Percentiles rank a stretch among this genome's conserved stretches.
Evolutionary conservation across 1,284 basidiomycete genomes (phyloP).

Genomic region (Xerocomus minutiporus): DNA sequence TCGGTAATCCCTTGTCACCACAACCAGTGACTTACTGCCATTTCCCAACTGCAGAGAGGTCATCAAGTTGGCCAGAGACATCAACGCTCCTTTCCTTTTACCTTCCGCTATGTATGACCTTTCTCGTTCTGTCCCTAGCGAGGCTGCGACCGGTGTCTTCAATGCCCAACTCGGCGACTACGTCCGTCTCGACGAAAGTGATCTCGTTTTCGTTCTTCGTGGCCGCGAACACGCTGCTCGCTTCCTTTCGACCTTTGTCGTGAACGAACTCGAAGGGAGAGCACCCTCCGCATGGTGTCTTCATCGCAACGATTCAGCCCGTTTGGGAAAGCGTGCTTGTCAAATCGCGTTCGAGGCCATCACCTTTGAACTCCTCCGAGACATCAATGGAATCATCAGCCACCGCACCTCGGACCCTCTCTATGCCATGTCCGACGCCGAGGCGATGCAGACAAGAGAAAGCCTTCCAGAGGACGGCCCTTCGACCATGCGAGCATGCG

Average conservation of each 20-base stretch:
- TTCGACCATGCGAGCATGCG: conserved; percentile 54
- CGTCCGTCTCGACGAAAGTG: conserved; percentile 42
- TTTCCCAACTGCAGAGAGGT: conserved; percentile 35
- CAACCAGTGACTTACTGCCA: conserved; percentile 17
- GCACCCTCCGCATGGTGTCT: conserved; percentile 47
- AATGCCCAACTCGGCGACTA: conserved; percentile 22
- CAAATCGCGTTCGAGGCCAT: conserved; percentile 66
- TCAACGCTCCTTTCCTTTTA: conserved; percentile 35
- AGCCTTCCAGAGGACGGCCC: conserved; percentile 41
- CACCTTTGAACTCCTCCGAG: conserved; percentile 65
- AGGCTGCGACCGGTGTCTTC: conserved; percentile 35
- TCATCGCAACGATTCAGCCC: conserved; percentile 43
- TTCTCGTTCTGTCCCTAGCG: conserved; percentile 45
- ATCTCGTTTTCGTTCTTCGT: conserved; percentile 55
- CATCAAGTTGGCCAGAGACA: conserved; percentile 42
- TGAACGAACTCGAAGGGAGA: conserved; percentile 63
- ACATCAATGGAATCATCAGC: conserved; percentile 62
- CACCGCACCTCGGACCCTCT: conserved; percentile 65
- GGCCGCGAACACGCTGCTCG: conserved; percentile 67
- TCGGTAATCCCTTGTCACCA: conserved; percentile 26
- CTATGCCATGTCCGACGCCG: conserved; percentile 60
- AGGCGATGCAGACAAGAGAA: conserved; percentile 56
- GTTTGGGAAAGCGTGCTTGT: conserved; percentile 47
- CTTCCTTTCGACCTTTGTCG: conserved; percentile 70
- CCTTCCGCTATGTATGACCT: conserved; percentile 52